Evolutionary conservation across 2,329 filamentous ascomycete genomes (phyloP).

Genomic region (Zymoseptoria brevis): DNA sequence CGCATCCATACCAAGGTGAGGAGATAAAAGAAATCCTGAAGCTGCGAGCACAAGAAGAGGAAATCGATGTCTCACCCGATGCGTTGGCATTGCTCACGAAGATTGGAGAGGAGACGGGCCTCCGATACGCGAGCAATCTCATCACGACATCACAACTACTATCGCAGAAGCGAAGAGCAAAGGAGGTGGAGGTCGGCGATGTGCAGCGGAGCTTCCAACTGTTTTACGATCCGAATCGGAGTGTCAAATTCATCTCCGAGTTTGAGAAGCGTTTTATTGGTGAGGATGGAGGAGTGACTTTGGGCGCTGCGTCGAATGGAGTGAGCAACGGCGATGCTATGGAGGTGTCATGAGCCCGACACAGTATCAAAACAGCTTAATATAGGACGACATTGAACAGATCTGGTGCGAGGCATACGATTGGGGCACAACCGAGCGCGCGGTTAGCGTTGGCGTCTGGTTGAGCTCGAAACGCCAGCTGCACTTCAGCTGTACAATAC

Average conservation of each 20-base stretch:
- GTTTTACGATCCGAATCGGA: constrained; percentile 84
- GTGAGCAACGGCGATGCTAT: constrained; percentile 42
- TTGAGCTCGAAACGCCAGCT: neutral
- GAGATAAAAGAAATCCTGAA: constrained; percentile 89
- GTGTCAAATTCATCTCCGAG: constrained; percentile 81
- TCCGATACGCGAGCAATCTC: constrained; percentile 95
- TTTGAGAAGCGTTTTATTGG: constrained; percentile 92
- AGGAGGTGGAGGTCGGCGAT: constrained; percentile 76
- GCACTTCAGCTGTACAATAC: neutral
- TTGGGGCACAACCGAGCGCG: neutral
- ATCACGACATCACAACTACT: constrained; percentile 91
- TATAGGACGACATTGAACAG: neutral
- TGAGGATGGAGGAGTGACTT: constrained; percentile 70
- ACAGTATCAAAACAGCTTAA: neutral
- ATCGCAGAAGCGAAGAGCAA: constrained; percentile 73
- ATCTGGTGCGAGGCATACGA: too few relatives aligned
- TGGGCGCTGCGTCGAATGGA: constrained; percentile 44
- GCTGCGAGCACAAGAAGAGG: constrained; percentile 90
- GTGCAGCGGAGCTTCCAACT: constrained; percentile 89
- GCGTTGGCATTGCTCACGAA: constrained; percentile 90
- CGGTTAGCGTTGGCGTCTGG: neutral
- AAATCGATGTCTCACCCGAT: constrained; percentile 83
- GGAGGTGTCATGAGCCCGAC: constrained; percentile 51
- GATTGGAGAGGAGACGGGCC: constrained; percentile 83
- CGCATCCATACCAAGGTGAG: constrained; percentile 70